These are phyloP conservation scores for Tephrocybe sp. DNA, from an alignment of 768 basidiomycete genomes.

Conservation along the genomic window DNA sequence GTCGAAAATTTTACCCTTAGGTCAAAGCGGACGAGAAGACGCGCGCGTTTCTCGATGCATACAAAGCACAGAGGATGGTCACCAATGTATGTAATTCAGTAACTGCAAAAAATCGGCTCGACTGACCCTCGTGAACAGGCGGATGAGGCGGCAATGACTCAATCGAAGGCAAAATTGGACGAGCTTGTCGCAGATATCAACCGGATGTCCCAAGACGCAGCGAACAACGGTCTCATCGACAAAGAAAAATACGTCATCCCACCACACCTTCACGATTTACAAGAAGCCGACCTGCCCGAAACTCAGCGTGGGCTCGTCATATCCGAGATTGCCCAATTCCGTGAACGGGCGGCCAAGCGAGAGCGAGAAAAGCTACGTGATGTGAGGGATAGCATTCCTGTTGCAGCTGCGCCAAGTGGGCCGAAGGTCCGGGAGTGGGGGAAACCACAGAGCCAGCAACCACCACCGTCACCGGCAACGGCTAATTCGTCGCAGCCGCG, in stretches of 20 bases:
- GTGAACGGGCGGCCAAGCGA: constrained; percentile 89
- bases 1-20: constrained; percentile 39
- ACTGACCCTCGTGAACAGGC: constrained; percentile 41
- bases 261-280: constrained; percentile 94
- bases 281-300: constrained; percentile 96
- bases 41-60: constrained; percentile 82
- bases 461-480: constrained; percentile 28
- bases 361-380: constrained; percentile 89
- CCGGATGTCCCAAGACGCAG: constrained; percentile 69
- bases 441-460: constrained; percentile 43
- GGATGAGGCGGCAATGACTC: constrained; percentile 65
- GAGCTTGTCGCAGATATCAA: constrained; percentile 72
- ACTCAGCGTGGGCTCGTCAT: constrained; percentile 90
- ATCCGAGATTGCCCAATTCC: constrained; percentile 94
- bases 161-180: constrained; percentile 65
- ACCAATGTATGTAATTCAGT: constrained; percentile 66
- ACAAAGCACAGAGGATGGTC: constrained; percentile 72
- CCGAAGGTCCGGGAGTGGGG: constrained; percentile 84
- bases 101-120: background rate
- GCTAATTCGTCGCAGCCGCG: constrained; percentile 30
- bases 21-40: constrained; percentile 98
- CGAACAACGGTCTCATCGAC: constrained; percentile 71
- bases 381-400: constrained; percentile 57
- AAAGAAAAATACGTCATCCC: constrained; percentile 90
- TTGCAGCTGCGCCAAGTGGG: constrained; percentile 58